Evolutionary conservation across 164 flowering plant species (phyloP).

Genomic region (Magnolia officinalis): DNA sequence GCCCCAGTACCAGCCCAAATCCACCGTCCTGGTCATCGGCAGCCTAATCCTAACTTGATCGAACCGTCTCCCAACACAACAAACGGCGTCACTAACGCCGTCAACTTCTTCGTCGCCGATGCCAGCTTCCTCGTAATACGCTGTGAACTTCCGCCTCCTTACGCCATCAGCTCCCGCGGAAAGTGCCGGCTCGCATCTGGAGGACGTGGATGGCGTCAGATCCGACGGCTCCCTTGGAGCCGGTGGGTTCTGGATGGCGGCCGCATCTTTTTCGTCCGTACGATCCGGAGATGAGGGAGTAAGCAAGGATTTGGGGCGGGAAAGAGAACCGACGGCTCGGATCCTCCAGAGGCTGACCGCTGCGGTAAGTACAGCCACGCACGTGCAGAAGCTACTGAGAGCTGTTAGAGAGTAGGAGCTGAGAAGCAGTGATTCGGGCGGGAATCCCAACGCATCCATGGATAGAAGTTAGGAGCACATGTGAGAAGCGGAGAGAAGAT

Average conservation of each 20-base stretch:
- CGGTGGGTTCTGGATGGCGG: neutral
- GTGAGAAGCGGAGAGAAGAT: neutral
- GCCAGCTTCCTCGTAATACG: constrained; percentile 1
- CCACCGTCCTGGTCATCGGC: neutral
- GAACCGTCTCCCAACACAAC: neutral
- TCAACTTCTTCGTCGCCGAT: neutral
- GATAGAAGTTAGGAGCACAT: neutral
- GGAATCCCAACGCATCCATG: constrained; percentile 4
- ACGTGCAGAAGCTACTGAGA: constrained; percentile 1
- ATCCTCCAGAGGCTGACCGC: constrained; percentile 12
- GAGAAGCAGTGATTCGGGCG: constrained; percentile 1
- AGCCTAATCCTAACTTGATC: no score
- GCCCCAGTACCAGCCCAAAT: constrained; percentile 31
- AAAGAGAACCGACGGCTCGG: neutral
- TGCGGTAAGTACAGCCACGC: constrained; percentile 7
- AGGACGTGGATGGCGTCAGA: neutral
- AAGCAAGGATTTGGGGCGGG: neutral
- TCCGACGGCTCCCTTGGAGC: neutral
- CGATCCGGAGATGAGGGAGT: neutral
- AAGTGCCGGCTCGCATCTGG: neutral
- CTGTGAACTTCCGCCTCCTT: constrained; percentile 1
- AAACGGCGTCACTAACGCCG: neutral
- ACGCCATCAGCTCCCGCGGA: neutral
- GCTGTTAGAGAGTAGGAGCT: neutral
- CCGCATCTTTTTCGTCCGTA: neutral